Percentiles rank a stretch among this genome's conserved stretches.
These are phyloP conservation scores for Brassica incana DNA, from an alignment of 345 rosid species.

Conservation along the genomic window DNA sequence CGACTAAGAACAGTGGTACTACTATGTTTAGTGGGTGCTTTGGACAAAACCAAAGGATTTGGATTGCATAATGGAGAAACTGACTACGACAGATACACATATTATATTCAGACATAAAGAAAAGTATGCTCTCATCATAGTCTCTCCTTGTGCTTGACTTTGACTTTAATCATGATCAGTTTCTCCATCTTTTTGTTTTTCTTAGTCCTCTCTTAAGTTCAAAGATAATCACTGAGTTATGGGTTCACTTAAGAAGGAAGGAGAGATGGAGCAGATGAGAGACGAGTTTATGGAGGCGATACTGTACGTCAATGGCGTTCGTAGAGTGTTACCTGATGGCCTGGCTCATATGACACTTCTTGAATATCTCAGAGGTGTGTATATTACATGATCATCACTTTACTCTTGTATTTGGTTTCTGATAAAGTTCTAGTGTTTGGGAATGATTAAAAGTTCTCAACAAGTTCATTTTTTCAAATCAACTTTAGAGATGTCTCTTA, in stretches of 20 bases:
- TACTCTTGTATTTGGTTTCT: not conserved
- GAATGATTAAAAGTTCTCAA: not conserved
- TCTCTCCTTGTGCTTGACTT: not conserved
- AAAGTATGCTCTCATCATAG: not conserved
- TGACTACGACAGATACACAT: not conserved
- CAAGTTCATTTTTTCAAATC: not conserved
- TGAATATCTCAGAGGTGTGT: constrained; percentile 89
- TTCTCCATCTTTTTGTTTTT: not conserved
- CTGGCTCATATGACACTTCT: constrained; percentile 90
- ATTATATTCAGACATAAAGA: not conserved
- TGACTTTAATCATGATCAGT: not conserved
- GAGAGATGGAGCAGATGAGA: constrained; percentile 15
- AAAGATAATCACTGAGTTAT: constrained; percentile 10
- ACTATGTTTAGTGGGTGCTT: not conserved
- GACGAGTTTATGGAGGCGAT: constrained; percentile 60
- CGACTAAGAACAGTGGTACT: not conserved
- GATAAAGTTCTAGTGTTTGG: not conserved
- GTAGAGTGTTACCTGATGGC: constrained; percentile 79
- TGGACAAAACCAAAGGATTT: not conserved
- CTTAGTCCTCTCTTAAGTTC: not conserved
- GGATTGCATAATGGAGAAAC: not conserved
- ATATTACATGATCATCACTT: not conserved
- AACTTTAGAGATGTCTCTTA: not conserved
- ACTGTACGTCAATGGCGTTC: constrained; percentile 82
- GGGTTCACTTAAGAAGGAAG: constrained; percentile 65